Base-by-base conservation (phyloP, 2,329 filamentous ascomycete genomes). In the Fonsecaea nubica region DNA sequence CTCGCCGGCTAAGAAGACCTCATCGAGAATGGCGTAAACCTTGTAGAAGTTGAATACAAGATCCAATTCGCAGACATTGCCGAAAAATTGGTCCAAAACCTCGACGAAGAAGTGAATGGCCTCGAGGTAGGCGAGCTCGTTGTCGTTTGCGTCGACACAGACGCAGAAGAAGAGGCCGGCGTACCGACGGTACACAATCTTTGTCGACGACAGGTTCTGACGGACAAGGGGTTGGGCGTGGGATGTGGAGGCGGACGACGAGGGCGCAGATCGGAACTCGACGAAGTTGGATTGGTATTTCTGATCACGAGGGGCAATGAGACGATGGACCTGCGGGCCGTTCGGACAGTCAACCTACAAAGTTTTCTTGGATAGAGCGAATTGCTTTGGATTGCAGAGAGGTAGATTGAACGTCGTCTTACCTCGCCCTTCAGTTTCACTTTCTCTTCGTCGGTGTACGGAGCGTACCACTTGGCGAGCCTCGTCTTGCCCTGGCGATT, bases 241-340 rank as follows among this genome's bases (percentile, higher is more conserved):
- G 15, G 66, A 65, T 3, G 63, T 53, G 13, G 50, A 62, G 38
- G 56, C 48, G 18, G 59, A 58, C 33, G 61, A 62, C 12, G 63
- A 65, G 25, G 71, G 70, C 4, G 68, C 40, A 68, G 79, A 81
- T 54, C 81, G 80, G 73, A 89, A 89, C 74, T 99, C 95, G 85
- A 99, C 95, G 76, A 99, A 99, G 83, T 99, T 99, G 82, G 93
- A 97, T 80, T 99, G 95, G 84, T 99, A 97, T 79, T 99, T 99
- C 78, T 99, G 95, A 81, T 99, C 95, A 77, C 95, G 92, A 6
- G 95, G 95, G 0, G 95, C 95, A 68, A 99, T 94, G 73, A 99
- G 92, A 70, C 95, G 93, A 85, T 99, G 95, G 75, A 98, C 92
- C 90, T 93, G n/a, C 8, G 50, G 10, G 33, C 21, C 57, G 18